Conservation (phyloP, 257 asterid species). For the Pogostemon cablin region DNA sequence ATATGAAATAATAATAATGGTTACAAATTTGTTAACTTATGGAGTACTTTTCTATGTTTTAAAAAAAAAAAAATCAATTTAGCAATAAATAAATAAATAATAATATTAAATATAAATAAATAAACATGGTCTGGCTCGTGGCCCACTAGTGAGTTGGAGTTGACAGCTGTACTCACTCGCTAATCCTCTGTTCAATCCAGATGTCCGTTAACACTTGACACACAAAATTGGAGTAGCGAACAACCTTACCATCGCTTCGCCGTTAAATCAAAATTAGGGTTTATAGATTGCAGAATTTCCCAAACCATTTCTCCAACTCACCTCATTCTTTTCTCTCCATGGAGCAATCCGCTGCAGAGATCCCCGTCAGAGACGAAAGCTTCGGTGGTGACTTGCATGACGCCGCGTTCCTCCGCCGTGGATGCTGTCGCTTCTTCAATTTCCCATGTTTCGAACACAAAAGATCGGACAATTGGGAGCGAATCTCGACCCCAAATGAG, state of each 20-base stretch:
- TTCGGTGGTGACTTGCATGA: slow-evolving; percentile 44
- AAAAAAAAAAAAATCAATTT: too few relatives aligned
- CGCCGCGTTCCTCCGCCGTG: slow-evolving; percentile 37
- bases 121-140: too few relatives aligned
- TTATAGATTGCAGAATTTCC: not conserved
- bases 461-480: slow-evolving; percentile 56
- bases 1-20: too few relatives aligned
- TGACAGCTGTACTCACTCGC: slow-evolving; percentile 24
- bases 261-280: not conserved
- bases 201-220: not conserved
- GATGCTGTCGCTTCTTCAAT: slow-evolving; percentile 54
- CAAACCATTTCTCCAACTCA: too few relatives aligned
- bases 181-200: slow-evolving; percentile 2
- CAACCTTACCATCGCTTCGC: too few relatives aligned
- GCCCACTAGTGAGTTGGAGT: too few relatives aligned
- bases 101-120: too few relatives aligned
- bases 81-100: too few relatives aligned
- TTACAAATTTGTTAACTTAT: too few relatives aligned
- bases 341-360: slow-evolving; percentile 37
- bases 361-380: slow-evolving; percentile 30
- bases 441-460: slow-evolving; percentile 48
- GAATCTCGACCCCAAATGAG: slow-evolving; percentile 42
- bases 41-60: too few relatives aligned
- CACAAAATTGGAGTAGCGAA: not conserved
- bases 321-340: not conserved